phyloP scores from a whole-genome alignment of 2,329 filamentous ascomycete genomes.

The Alternaria infectoria region DNA sequence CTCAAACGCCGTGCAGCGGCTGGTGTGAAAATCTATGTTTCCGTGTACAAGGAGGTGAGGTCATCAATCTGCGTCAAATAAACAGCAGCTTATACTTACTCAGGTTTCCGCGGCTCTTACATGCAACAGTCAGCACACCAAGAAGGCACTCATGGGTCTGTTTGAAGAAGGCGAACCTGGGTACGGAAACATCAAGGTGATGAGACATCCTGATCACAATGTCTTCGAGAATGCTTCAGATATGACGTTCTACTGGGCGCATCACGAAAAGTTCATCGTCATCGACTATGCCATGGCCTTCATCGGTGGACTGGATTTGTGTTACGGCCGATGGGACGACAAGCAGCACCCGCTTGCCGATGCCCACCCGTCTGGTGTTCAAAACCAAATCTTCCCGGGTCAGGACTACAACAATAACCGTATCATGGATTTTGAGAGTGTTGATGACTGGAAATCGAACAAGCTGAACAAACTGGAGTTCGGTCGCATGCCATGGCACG shows the following conservation, averaged over 20 bases:
- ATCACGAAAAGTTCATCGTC: conserved; percentile 97
- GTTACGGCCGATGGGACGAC: conserved; percentile 93
- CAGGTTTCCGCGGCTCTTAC: conserved; percentile 64
- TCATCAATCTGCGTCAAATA: too few relatives aligned
- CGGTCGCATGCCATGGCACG: conserved; percentile 98
- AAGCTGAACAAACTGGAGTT: conserved; percentile 90
- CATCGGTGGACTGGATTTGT: conserved; percentile 91
- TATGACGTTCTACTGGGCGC: conserved; percentile 97
- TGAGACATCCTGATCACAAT: conserved; percentile 95
- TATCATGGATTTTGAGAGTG: conserved; percentile 92
- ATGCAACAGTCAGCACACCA: conserved; percentile 92
- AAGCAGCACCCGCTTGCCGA: conserved; percentile 86
- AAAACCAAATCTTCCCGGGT: conserved; percentile 87
- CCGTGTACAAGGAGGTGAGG: conserved; percentile 83
- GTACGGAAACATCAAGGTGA: conserved; percentile 84
- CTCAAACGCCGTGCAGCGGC: conserved; percentile 88
- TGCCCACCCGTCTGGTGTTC: conserved; percentile 81
- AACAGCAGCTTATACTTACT: conserved; percentile 5
- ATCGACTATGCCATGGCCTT: conserved; percentile 92
- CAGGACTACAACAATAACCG: conserved; percentile 99
- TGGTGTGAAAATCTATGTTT: conserved; percentile 92
- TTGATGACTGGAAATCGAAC: conserved; percentile 91
- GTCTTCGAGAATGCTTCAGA: conserved; percentile 91
- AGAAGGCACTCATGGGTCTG: conserved; percentile 79
- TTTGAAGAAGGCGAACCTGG: conserved; percentile 84